Evolutionary conservation across 1,139 yeast species (phyloP), one percentile per base, ranked within the genome.

Genomic region (Barnettozyma hawaiiensis): DNA sequence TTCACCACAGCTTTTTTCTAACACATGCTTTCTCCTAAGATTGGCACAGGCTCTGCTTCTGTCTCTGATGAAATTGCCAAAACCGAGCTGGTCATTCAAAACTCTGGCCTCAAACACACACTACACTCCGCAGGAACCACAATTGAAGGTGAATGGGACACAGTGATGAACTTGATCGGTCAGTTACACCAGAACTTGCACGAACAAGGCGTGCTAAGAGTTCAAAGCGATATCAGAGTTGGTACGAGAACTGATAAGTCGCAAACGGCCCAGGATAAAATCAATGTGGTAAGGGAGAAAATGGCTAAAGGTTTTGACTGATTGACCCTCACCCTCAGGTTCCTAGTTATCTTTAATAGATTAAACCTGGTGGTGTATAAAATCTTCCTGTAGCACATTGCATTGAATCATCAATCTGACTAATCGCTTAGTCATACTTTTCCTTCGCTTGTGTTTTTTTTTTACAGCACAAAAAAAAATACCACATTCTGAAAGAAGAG

Each of bases 91-190:
- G 63, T 78, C 41, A 78, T 87, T 22, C 70, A 80, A 44, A 70
- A 70, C 12, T 76, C 85, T 16, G 78, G 75, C 6, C 67, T 87
- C 43, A 71, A 77, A 41, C 78, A 83, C 46, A 78, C 85, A 1
- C 67, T 87, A 50, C 96, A 87, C 63, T 81, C 92, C 51, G 96
- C 96, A 2, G 96, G 96, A 6, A 86, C 96, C 9, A 85, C 96
- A 5, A 82, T 86, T 55, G 75, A 84, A 55, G 96, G 96, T 0
- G 89, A 89, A n/a, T 87, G 96, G 96, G 78, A 79, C 56, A 85
- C 83, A 44, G 96, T 87, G 2, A 83, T 81, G 77, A 76, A 70
- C 24, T 65, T 85, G 43, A 82, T 87, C 54, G 96, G 96, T n/a
- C 73, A 76, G 52, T 67, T 86, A 55, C 96, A 87, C 55, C 80